A percentile compares a stretch with the other conserved stretches of the same genome.
Evolutionary conservation across 352 stramenopile species (phyloP).

Genomic region (Globisporangium takayamanum): DNA sequence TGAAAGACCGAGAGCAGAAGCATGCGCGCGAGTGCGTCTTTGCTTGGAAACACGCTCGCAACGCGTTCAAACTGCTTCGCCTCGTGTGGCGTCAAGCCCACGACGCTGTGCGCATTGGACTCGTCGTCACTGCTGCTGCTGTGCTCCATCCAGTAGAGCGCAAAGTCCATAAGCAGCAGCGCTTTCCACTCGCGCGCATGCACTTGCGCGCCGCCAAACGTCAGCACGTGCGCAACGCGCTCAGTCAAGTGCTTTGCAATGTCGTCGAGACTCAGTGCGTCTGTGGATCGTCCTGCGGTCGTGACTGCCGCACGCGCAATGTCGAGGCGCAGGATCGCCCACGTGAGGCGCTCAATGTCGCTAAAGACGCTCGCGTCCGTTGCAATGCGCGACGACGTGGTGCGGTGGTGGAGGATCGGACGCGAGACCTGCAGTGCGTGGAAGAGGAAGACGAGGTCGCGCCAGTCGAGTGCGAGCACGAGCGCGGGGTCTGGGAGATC

Average conservation of each 20-base stretch:
- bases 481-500: constrained; percentile 9
- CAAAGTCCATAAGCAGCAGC: constrained; percentile 64
- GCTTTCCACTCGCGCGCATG: constrained; percentile 75
- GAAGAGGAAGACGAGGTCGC: constrained; percentile 61
- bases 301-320: neutral
- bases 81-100: neutral
- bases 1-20: constrained; percentile 18
- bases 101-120: neutral
- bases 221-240: constrained; percentile 33
- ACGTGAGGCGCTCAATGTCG: constrained; percentile 40
- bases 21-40: constrained; percentile 5
- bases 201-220: constrained; percentile 61
- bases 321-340: constrained; percentile 14
- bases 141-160: constrained; percentile 52
- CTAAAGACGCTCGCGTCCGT: constrained; percentile 40
- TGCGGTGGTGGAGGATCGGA: constrained; percentile 68
- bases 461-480: constrained; percentile 29
- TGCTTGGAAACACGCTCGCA: constrained; percentile 1
- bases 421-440: constrained; percentile 73
- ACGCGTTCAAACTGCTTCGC: neutral
- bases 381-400: constrained; percentile 40
- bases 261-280: neutral
- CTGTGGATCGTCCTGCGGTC: neutral
- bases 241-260: constrained; percentile 25
- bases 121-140: neutral